These are phyloP conservation scores for maize (Zea mays) DNA, from an alignment of 176 grass and related monocot genomes.

Conservation along the genomic window Zm-B73-REFERENCE-NAM-5.0 NC_050097.1:210871001-210871500, in stretches of 20 bases:
- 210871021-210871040: conserved; percentile 6
- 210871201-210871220: conserved; percentile 19
- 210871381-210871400: conserved; percentile 46
- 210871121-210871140: conserved; percentile 28
- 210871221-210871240: conserved; percentile 16
- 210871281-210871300: conserved; percentile 48
- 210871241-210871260: conserved; percentile 36
- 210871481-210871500: conserved; percentile 5
- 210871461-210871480: conserved; percentile 27
- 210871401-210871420: conserved; percentile 26
- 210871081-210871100: conserved; percentile 2
- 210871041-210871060: conserved; percentile 28
- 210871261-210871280: conserved; percentile 38
- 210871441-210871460: conserved; percentile 21
- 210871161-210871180: conserved; percentile 30
- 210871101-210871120: conserved; percentile 3
- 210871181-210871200: neutral
- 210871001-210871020: conserved; percentile 25
- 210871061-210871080: neutral
- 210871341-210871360: conserved; percentile 36
- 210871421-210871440: conserved; percentile 2
- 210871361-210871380: conserved; percentile 37
- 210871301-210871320: conserved; percentile 37
- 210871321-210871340: conserved; percentile 34
- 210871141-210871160: neutral